These are phyloP conservation scores for Populus pruinosa DNA, from an alignment of 345 rosid species.

Conservation along the genomic window DNA sequence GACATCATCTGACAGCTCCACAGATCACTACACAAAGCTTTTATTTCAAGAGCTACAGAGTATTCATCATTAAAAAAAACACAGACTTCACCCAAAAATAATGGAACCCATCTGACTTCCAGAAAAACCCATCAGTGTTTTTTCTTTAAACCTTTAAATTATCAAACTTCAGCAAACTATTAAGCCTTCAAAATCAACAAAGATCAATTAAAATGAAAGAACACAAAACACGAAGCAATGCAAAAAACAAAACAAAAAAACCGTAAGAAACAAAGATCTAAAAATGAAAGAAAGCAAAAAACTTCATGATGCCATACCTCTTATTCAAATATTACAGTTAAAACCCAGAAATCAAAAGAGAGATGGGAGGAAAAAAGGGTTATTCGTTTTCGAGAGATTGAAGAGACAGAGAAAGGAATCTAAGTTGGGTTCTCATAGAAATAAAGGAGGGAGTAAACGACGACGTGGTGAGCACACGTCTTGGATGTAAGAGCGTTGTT, in stretches of 20 bases:
- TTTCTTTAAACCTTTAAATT: not conserved
- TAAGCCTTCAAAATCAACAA: not conserved
- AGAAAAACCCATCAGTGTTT: not conserved
- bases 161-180: not conserved
- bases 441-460: conserved; percentile 21
- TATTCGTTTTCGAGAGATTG: conserved; percentile 3
- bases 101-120: not conserved
- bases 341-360: not conserved
- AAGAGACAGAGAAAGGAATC: conserved; percentile 17
- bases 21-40: not conserved
- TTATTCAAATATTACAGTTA: not conserved
- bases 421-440: conserved; percentile 16
- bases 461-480: conserved; percentile 51
- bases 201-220: not conserved
- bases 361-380: not conserved
- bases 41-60: not conserved
- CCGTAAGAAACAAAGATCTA: not conserved
- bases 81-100: too few species aligned
- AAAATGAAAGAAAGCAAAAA: not conserved
- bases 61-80: not conserved
- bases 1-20: not conserved
- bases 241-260: not conserved
- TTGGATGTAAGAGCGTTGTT: not conserved
- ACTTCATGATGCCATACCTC: conserved; percentile 10
- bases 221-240: not conserved